Percentiles rank a stretch among this genome's conserved stretches.
These are phyloP conservation scores for Colletotrichum plurivorum DNA, from an alignment of 2,329 filamentous ascomycete species.

Conservation along the genomic window DNA sequence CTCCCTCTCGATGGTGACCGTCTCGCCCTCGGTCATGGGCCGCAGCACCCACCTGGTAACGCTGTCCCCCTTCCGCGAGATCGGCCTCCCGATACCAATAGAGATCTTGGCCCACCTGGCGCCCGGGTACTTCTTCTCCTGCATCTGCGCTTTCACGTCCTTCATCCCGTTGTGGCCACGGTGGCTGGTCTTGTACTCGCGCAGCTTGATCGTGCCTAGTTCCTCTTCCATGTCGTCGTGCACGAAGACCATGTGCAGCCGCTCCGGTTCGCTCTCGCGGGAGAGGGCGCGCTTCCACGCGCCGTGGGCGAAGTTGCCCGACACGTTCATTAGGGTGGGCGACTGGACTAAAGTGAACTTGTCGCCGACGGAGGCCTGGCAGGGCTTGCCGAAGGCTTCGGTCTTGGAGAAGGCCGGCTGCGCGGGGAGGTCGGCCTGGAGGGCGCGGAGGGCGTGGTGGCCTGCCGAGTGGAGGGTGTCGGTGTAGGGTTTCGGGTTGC, in stretches of 20 bases:
- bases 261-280: conserved; percentile 48
- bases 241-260: conserved; percentile 77
- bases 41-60: conserved; percentile 85
- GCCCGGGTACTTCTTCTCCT: conserved; percentile 55
- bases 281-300: conserved; percentile 74
- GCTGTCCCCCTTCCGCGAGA: conserved; percentile 73
- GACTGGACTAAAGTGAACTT: conserved; percentile 81
- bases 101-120: conserved; percentile 74
- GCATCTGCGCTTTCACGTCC: conserved; percentile 70
- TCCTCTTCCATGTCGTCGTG: conserved; percentile 89
- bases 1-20: conserved; percentile 63
- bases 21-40: conserved; percentile 71
- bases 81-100: conserved; percentile 89
- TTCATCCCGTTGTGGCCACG: conserved; percentile 83
- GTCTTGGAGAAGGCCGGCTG: conserved; percentile 61
- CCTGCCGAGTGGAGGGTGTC: conserved; percentile 90
- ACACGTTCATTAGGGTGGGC: conserved; percentile 86
- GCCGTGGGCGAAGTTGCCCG: conserved; percentile 77
- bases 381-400: conserved; percentile 64
- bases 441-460: conserved; percentile 79
- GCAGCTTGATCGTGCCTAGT: conserved; percentile 76
- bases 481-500: conserved; percentile 83
- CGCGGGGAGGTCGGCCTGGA: conserved; percentile 65
- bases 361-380: conserved; percentile 61
- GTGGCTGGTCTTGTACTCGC: conserved; percentile 73